Evolutionary conservation across 345 rosid species (phyloP), one percentile per base, ranked within the genome.

Genomic region (Turritis glabra): DNA sequence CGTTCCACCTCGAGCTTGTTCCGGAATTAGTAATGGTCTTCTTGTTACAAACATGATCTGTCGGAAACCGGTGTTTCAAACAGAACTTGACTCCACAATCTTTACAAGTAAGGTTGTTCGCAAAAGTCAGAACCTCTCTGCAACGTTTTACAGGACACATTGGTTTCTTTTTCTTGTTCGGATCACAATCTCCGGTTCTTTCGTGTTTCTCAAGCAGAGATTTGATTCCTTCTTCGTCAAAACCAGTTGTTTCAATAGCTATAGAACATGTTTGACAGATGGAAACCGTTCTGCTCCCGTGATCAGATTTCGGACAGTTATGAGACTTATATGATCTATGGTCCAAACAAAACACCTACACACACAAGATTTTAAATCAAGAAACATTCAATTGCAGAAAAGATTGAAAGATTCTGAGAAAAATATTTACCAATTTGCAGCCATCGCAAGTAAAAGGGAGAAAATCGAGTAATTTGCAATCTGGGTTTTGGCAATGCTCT

Each of bases 391-490:
- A 23, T 44, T 1, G 15, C 9, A 8, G 21, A 29, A 50, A 21
- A 5, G 40, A 46, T 47, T 50, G 40, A 13, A 18, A 67, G 1
- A 38, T 57, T 66, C 8, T 27, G 26, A 46, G 33, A 11, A 17
- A 22, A 38, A 2, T 6, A 5, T 7, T 26, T 59, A 93, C 97
- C 88, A 81, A 81, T 29, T 80, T 83, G 75, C 98, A 90, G 22
- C 84, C 83, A 2, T 87, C 81, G 69, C 97, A 91, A 44, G 46
- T 85, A 76, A 94, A 91, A 26, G 97, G 96, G 8, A 91, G 88
- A 48, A 94, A 94, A 85, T 91, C 97, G 52, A 94, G 88, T 64
- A 85, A 94, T 35, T 82, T 79, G 81, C 98, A 94, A 56, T 85
- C 87, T 5, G 86, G 75, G 61, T 81, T 75, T 72, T 87, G 95